Evolutionary conservation across 2,329 filamentous ascomycete genomes (phyloP), one percentile per base, ranked within the genome.

Genomic region (Sporothrix inflata): DNA sequence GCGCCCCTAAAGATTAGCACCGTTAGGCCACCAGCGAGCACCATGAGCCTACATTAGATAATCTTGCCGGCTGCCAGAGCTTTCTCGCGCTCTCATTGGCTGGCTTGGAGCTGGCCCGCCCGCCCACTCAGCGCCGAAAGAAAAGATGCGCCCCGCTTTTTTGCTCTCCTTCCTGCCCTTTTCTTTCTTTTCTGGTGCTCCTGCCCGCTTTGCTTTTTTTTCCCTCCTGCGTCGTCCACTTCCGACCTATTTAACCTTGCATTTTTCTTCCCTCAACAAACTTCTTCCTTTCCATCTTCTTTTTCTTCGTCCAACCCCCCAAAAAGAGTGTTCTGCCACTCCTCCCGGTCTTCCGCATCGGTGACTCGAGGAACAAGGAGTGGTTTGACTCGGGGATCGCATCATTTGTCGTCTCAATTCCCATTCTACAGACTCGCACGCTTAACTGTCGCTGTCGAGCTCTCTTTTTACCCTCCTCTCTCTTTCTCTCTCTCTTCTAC

Each of bases 381-480:
- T 69, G 65, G 71, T 63, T 69, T 69, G 53, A 69, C 49, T 57
- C 7, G 47, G 65, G 70, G 53, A 69, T 61, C 47, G 45, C 42
- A 69, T 12, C 42, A 67, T 55, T n/a, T 16, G 30, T 24, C 47
- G 27, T 49, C 34, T 34, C 21, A 3, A 40, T 27, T 11, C 55
- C 49, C 67, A 38, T 60, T 47, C 47, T 40, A 4, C 47, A 71
- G 66, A 65, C 71, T 72, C 71, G 71, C 66, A 68, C 71, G 60
- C 71, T 72, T 72, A 30, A 70, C 49, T 72, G 71, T 72, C 65
- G 66, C 45, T 53, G 71, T 72, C 71, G 71, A 72, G 66, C 49
- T 69, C 16, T 42, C 38, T 27, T 19, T 49, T 40, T 42, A 21
- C 6, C 19, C 16, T 7, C 9, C n/a, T 45, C 38, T 27, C 7